phyloP scores from a whole-genome alignment of 2,329 filamentous ascomycete genomes.

The Diaporthe batatas region DNA sequence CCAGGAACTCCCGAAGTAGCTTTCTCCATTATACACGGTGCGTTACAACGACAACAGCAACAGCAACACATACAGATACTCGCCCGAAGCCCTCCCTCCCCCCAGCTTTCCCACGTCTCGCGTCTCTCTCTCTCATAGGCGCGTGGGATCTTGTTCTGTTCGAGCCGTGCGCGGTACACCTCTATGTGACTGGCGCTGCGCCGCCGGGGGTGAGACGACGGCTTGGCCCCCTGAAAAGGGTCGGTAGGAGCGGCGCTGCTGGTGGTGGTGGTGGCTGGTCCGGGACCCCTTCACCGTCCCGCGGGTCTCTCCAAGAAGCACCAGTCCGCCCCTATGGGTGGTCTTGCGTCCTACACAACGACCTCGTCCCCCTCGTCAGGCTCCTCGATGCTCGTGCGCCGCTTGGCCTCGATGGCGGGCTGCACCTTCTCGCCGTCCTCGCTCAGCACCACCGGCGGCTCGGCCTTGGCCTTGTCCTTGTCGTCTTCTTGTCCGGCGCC shows the following conservation, averaged over 20 bases:
- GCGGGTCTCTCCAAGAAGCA: neutral
- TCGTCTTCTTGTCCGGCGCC: slow-evolving; percentile 47
- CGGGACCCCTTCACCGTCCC: neutral
- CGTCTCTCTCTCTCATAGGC: neutral
- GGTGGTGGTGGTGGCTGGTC: neutral
- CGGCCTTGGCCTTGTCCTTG: slow-evolving; percentile 34
- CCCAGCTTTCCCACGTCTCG: neutral
- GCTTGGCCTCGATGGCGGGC: slow-evolving; percentile 64
- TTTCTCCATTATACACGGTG: neutral
- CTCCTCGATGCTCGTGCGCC: slow-evolving; percentile 71
- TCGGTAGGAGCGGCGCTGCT: neutral
- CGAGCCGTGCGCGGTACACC: no score
- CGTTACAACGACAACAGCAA: neutral
- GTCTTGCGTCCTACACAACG: slow-evolving; percentile 44
- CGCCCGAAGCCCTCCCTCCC: no score
- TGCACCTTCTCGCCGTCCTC: slow-evolving; percentile 60
- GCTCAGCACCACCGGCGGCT: slow-evolving; percentile 47
- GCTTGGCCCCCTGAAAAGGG: neutral
- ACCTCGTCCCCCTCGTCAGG: slow-evolving; percentile 66
- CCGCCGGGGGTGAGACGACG: no score
- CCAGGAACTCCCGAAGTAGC: slow-evolving; percentile 4
- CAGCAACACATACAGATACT: neutral
- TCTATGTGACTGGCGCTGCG: no score
- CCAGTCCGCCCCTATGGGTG: neutral
- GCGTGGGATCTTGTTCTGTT: neutral